phyloP scores from a whole-genome alignment of 768 basidiomycete genomes.

The Hemileccinum impolitum region DNA sequence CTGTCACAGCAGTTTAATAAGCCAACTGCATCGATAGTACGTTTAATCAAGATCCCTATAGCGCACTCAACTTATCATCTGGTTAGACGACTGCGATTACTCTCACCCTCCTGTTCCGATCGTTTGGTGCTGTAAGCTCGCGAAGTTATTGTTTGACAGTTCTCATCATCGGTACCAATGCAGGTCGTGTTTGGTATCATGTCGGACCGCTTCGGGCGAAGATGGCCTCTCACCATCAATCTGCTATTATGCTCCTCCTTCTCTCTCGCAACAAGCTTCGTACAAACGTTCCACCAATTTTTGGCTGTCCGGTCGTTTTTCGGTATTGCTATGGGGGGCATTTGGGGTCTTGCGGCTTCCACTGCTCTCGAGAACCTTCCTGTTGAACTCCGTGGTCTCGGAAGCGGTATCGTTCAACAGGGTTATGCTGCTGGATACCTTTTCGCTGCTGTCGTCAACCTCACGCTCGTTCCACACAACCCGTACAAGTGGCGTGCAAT shows the following conservation, averaged over 20 bases:
- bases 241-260: conserved; percentile 67
- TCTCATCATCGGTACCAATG: neutral
- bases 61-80: neutral
- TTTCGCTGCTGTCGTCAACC: conserved; percentile 78
- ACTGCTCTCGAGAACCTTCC: conserved; percentile 90
- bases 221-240: conserved; percentile 87
- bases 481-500: conserved; percentile 63
- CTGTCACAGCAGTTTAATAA: conserved; percentile 50
- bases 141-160: neutral
- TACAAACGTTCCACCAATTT: conserved; percentile 72
- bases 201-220: conserved; percentile 87
- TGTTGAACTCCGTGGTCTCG: conserved; percentile 83
- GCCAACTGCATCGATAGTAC: conserved; percentile 41
- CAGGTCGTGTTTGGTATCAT: conserved; percentile 74
- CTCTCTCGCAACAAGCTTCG: conserved; percentile 80
- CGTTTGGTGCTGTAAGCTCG: conserved; percentile 58
- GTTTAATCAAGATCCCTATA: conserved; percentile 12
- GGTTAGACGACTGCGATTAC: conserved; percentile 77
- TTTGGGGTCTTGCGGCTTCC: conserved; percentile 84
- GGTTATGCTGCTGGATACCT: conserved; percentile 92
- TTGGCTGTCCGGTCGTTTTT: conserved; percentile 79
- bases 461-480: conserved; percentile 47
- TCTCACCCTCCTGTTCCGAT: conserved; percentile 85
- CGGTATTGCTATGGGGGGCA: conserved; percentile 84
- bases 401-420: conserved; percentile 83